Evolutionary conservation across 1,284 basidiomycete genomes (phyloP), one percentile per base, ranked within the genome.

Genomic region (Salmacisia buchloeana): DNA sequence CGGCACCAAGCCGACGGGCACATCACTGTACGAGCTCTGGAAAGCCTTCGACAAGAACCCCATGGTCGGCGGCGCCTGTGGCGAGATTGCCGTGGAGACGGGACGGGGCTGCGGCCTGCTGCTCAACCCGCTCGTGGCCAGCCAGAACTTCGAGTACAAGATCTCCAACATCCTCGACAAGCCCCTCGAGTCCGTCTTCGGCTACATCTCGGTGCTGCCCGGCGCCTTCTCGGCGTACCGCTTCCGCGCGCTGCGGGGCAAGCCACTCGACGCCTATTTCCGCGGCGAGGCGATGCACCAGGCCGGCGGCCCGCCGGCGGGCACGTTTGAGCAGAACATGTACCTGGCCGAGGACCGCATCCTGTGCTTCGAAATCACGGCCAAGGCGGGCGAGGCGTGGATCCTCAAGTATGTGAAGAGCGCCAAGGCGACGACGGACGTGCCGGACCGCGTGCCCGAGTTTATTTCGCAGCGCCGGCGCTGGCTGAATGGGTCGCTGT

Each of bases 91-190:
- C 0, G 88, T 86, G 0, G 92, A 92, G 82, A 97, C 96, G 79
- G 94, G 93, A 67, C 90, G 88, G 80, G 86, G 86, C 52, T 94
- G 92, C 65, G 80, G 83, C 29, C 83, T 85, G 27, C 83, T 96
- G 59, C 75, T 92, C 62, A 96, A 94, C 76, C 92, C 92, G 0
- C 83, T 94, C 7, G 90, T 91, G 89, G 78, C 59, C 21, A 56
- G 21, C 13, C 54, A 63, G 33, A 21, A 66, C 31, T 63, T 60
- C 38, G 65, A 88, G 85, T 90, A 90, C 82, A 91, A 91, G 81
- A 86, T 92, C 73, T 90, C 89, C 69, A 89, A 91, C 78, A 94
- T 97, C 69, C 83, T 97, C 45, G 94, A 97, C 81, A 97, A 97
- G 81, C 90, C 94, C 1, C 91, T 89, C 18, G 94, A 97, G 77